Conservation (phyloP, 352 stramenopile species). For the Globisporangium uncinulatum region DNA sequence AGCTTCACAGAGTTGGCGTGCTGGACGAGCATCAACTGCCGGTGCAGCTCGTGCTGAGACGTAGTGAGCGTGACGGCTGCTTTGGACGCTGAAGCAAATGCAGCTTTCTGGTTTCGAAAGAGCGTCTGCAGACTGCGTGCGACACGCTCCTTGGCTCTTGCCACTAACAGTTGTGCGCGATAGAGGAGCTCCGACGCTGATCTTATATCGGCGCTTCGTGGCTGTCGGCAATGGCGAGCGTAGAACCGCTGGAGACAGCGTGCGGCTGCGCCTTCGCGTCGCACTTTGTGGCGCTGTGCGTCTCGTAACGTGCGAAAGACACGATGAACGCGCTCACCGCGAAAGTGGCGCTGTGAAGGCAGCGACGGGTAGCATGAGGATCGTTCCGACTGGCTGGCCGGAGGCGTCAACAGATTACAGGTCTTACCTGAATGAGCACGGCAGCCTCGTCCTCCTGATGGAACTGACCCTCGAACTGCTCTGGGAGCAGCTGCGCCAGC, state of each 20-base stretch:
- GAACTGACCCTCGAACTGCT: conserved; percentile 41
- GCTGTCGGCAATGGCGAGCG: conserved; percentile 5
- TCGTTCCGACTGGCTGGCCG: no score
- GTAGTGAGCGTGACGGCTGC: background rate
- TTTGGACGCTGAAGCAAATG: conserved; percentile 5
- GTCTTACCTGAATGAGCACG: conserved; percentile 29
- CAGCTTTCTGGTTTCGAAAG: conserved; percentile 18
- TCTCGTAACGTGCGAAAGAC: conserved; percentile 19
- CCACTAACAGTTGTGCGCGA: conserved; percentile 27
- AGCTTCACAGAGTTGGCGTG: conserved; percentile 19
- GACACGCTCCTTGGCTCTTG: conserved; percentile 25
- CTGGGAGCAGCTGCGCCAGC: conserved; percentile 32
- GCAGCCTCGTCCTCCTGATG: conserved; percentile 32
- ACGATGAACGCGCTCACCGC: conserved; percentile 29
- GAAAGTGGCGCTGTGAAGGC: conserved; percentile 32
- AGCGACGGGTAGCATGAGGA: background rate
- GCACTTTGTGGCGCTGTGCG: conserved; percentile 8
- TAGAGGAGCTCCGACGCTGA: conserved; percentile 29
- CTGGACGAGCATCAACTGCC: conserved; percentile 9
- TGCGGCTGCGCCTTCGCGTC: conserved; percentile 14
- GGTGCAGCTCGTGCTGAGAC: conserved; percentile 8
- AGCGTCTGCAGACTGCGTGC: conserved; percentile 39
- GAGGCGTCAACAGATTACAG: no score
- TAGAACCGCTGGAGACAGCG: conserved; percentile 26
- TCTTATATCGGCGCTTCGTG: background rate